Conservation (phyloP, 148 eudicot species). For the Diospyros lotus region DNA sequence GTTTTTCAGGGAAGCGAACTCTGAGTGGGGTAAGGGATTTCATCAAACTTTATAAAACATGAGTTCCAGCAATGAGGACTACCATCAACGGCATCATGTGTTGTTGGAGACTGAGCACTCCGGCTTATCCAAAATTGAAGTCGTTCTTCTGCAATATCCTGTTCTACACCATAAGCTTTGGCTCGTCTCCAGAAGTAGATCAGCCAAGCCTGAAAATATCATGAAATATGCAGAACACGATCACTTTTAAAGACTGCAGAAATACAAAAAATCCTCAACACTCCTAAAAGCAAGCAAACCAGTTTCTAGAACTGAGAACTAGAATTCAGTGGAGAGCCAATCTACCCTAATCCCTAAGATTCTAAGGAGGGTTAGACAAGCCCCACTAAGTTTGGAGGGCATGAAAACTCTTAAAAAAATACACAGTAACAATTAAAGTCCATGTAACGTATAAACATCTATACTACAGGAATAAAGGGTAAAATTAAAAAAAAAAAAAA, state of each 20-base stretch:
- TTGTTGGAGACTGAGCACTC: slow-evolving; percentile 22
- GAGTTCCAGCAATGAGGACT: background rate
- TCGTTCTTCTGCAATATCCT: slow-evolving; percentile 26
- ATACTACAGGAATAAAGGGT: no score
- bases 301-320: background rate
- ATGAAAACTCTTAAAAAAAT: background rate
- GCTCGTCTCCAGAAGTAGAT: slow-evolving; percentile 28
- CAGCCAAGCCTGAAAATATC: slow-evolving; percentile 23
- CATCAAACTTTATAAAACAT: no score
- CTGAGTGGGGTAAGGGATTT: background rate
- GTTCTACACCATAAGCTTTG: slow-evolving; percentile 24
- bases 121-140: slow-evolving; percentile 29
- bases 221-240: background rate
- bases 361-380: no score
- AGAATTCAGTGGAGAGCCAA: no score
- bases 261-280: background rate
- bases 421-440: no score
- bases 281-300: background rate
- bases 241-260: background rate
- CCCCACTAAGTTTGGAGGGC: no score
- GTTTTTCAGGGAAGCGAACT: background rate
- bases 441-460: no score
- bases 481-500: no score
- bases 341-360: no score
- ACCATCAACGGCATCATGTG: slow-evolving; percentile 30